phyloP scores from a whole-genome alignment of 495 filamentous ascomycete genomes.

The Penicillium arizonense region DNA sequence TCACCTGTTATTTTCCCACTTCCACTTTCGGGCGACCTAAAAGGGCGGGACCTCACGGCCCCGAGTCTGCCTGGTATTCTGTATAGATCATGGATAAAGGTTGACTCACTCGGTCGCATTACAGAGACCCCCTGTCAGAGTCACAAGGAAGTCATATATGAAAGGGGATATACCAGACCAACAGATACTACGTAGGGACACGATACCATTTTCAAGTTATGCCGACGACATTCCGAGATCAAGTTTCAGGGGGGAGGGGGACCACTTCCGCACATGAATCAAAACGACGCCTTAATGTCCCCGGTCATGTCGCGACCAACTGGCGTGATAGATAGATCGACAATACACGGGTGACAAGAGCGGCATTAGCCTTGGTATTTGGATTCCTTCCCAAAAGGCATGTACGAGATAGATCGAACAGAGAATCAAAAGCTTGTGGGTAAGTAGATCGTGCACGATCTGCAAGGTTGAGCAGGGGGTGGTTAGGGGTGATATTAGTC shows the following conservation, averaged over 20 bases:
- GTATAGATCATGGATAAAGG: background rate
- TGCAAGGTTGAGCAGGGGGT: background rate
- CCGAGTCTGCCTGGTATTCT: too few relatives aligned
- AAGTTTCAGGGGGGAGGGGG: too few relatives aligned
- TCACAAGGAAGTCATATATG: too few relatives aligned
- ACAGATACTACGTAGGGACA: too few relatives aligned
- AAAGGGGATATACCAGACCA: too few relatives aligned
- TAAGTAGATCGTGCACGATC: background rate
- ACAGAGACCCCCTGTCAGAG: background rate
- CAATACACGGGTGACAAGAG: conserved; percentile 1
- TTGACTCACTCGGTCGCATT: too few relatives aligned
- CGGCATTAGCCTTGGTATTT: background rate
- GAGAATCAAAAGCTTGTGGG: background rate
- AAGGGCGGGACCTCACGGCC: background rate
- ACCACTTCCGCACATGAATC: too few relatives aligned
- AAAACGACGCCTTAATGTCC: too few relatives aligned
- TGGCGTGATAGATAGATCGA: conserved; percentile 9
- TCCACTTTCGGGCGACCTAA: background rate
- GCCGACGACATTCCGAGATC: too few relatives aligned
- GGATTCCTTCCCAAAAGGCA: background rate
- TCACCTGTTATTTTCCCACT: background rate
- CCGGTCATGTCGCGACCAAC: background rate
- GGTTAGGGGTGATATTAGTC: too few relatives aligned
- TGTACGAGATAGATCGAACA: background rate
- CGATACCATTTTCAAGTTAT: too few relatives aligned